Evolutionary conservation across 768 basidiomycete genomes (phyloP).

Genomic region (Trametes coccinea): DNA sequence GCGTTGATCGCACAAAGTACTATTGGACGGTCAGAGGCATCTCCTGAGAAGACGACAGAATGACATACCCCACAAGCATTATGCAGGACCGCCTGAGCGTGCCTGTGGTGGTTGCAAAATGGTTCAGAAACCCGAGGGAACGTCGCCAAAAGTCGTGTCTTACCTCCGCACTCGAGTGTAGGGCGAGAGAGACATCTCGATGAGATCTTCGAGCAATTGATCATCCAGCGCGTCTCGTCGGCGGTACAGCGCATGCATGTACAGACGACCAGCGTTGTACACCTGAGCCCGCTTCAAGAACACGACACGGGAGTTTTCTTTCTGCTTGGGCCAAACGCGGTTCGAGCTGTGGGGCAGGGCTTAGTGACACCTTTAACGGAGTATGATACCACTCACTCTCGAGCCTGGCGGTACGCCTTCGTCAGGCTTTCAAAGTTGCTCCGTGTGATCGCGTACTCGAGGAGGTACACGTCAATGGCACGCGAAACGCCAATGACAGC

Average conservation of each 20-base stretch:
- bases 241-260: constrained; percentile 76
- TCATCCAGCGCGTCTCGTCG: constrained; percentile 76
- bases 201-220: constrained; percentile 60
- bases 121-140: background rate
- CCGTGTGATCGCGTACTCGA: constrained; percentile 67
- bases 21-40: constrained; percentile 28
- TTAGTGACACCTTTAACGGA: background rate
- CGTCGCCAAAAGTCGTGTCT: constrained; percentile 17
- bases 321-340: constrained; percentile 70
- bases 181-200: constrained; percentile 75
- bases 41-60: background rate
- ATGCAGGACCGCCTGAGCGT: constrained; percentile 66
- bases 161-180: constrained; percentile 79
- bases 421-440: constrained; percentile 61
- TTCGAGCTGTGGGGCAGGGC: constrained; percentile 46
- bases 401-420: constrained; percentile 62
- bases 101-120: constrained; percentile 40
- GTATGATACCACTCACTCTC: constrained; percentile 50
- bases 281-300: constrained; percentile 78
- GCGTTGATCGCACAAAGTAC: constrained; percentile 74
- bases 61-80: constrained; percentile 61
- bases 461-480: constrained; percentile 73
- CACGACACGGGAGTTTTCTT: constrained; percentile 71
- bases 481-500: constrained; percentile 72
- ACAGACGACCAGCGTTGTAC: constrained; percentile 74